Base-by-base conservation (phyloP, 257 asterid species). In the Solanum chilense region DNA sequence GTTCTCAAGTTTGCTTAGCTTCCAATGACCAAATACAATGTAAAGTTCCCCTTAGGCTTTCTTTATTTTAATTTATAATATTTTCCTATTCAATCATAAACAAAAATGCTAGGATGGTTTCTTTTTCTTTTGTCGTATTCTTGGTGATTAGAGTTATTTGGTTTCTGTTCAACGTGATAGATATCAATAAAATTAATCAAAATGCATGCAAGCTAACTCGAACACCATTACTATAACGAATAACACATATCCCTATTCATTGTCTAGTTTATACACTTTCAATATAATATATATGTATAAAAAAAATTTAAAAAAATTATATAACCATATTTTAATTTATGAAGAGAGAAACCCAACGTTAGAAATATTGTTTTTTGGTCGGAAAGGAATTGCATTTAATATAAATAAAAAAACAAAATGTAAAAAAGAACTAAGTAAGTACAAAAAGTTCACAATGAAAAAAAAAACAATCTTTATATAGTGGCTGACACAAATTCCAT, bases 401-500 rank as follows among this genome's bases (percentile, higher is more conserved):
- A 39, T 39, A 21, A 25, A 44, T 33, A 25, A 82, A 82, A 31
- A 82, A 66, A 35, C 18, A 76, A 87, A 76, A 85, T 80, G 60
- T 45, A 9, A 45, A 15, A 27, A 27, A 27, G 62, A 42, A 78
- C 9, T 31, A 86, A 83, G 12, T 45, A 37, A 27, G 23, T 27
- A 20, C 0, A 45, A 58, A 64, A 88, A 47, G 64, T 23, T 44
- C 11, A 35, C 78, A 27, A 70, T 18, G 27, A 78, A 33, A 27
- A 81, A 11, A 21, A 77, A 77, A 45, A 68, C 18, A 14, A 33
- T 73, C 85, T 80, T 23, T 49, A 45, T 68, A 66, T 58, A 88
- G 85, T 81, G 87, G 88, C 68, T 88, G 88, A 88, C 87, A 88
- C 81, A 81, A 88, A 80, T 86, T 86, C 88, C 90, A 88, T 88